Percentiles rank a stretch among this genome's conserved stretches.
Evolutionary conservation across 202 grass and related monocot genomes (phyloP).

Genomic region (Cymbopogon flexuosus): DNA sequence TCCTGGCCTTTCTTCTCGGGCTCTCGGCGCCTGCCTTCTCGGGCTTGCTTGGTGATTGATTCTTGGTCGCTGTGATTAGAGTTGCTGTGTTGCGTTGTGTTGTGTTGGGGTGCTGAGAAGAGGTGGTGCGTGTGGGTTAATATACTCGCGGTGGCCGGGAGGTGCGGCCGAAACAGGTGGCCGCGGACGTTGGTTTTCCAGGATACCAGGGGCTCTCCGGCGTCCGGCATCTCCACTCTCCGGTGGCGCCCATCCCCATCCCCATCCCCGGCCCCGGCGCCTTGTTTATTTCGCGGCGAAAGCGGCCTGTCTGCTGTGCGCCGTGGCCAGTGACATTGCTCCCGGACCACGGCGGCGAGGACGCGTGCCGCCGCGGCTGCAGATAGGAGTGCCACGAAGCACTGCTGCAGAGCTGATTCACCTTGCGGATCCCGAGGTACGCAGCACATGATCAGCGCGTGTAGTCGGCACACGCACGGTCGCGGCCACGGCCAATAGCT

Average conservation of each 20-base stretch:
- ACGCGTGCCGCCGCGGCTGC: not conserved
- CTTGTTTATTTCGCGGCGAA: not conserved
- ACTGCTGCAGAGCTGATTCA: not conserved
- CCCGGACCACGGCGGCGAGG: not conserved
- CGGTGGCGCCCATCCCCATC: not conserved
- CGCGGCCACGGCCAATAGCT: not conserved
- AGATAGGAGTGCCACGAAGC: not conserved
- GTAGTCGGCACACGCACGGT: too few species aligned
- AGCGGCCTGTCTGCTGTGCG: not conserved
- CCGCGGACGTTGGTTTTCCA: constrained; percentile 18
- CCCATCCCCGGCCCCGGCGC: too few species aligned
- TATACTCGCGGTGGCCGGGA: not conserved
- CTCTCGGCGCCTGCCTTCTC: too few species aligned
- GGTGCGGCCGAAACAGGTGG: constrained; percentile 21
- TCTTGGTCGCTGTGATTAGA: not conserved
- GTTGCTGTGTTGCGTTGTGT: not conserved
- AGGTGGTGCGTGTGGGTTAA: not conserved
- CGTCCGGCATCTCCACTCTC: too few species aligned
- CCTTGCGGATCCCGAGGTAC: not conserved
- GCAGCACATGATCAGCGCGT: not conserved
- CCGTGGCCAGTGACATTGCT: not conserved
- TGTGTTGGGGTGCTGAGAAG: not conserved
- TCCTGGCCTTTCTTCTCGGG: not conserved
- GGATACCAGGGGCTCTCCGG: constrained; percentile 8
- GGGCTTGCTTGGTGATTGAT: not conserved